These are phyloP conservation scores for Stereum hirsutum DNA, from an alignment of 1,284 basidiomycete species.

Conservation along the genomic window DNA sequence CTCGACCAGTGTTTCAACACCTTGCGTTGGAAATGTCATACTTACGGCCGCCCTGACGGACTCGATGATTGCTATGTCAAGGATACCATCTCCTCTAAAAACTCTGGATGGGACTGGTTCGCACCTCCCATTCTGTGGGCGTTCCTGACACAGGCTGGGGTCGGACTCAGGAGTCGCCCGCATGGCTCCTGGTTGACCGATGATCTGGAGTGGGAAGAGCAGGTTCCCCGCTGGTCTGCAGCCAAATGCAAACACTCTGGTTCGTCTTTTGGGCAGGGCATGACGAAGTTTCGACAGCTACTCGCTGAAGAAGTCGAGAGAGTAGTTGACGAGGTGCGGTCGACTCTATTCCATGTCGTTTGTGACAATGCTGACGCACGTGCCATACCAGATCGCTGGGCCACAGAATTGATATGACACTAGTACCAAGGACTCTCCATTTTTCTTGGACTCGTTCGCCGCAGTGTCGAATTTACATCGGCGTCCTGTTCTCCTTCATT, in stretches of 20 bases:
- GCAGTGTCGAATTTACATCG: too few relatives aligned
- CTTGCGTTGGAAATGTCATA: not conserved
- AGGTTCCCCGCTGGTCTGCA: not conserved
- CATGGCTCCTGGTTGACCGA: not conserved
- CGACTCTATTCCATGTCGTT: too few relatives aligned
- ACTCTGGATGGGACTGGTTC: not conserved
- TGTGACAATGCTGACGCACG: too few relatives aligned
- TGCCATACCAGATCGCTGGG: too few relatives aligned
- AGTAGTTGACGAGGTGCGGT: not conserved
- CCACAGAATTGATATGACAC: too few relatives aligned
- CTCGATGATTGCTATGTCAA: not conserved
- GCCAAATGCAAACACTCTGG: not conserved
- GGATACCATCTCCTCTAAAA: not conserved
- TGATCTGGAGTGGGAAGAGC: not conserved
- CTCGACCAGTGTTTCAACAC: not conserved
- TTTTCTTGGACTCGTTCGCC: too few relatives aligned
- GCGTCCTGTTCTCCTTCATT: too few relatives aligned
- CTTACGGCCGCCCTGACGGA: not conserved
- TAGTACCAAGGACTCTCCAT: too few relatives aligned
- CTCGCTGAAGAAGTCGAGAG: not conserved
- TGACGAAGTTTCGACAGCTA: not conserved
- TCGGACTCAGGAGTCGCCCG: too few relatives aligned
- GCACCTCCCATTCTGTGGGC: not conserved
- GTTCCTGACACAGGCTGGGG: too few relatives aligned
- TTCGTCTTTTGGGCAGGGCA: not conserved